Evolutionary conservation across 2,329 filamentous ascomycete species (phyloP).

Genomic region (Aureobasidium sp.): DNA sequence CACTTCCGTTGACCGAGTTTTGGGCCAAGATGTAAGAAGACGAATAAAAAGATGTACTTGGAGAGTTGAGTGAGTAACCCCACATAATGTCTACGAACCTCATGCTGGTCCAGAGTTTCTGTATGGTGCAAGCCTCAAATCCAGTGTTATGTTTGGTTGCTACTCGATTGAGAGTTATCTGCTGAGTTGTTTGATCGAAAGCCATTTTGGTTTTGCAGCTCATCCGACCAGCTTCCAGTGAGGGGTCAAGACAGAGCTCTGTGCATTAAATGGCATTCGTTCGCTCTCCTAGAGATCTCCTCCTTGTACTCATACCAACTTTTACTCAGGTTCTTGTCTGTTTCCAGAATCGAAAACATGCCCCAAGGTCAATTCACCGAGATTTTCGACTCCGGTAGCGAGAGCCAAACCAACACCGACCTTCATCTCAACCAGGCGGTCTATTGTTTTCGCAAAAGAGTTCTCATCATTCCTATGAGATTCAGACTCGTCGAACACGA

Average conservation of each 20-base stretch:
- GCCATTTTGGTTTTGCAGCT: neutral
- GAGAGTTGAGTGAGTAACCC: neutral
- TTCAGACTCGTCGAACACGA: neutral
- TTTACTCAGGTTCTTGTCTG: neutral
- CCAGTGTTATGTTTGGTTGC: neutral
- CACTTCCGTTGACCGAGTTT: neutral
- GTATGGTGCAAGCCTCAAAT: neutral
- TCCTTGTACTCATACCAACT: neutral
- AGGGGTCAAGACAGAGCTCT: neutral
- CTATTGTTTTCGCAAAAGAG: neutral
- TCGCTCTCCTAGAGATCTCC: neutral
- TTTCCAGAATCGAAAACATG: neutral
- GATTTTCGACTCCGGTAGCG: neutral
- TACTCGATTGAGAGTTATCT: neutral
- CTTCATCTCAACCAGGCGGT: neutral
- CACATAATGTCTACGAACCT: neutral
- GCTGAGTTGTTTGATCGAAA: neutral
- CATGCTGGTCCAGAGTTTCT: neutral
- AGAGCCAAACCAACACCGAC: neutral
- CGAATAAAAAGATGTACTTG: neutral
- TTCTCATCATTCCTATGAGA: neutral
- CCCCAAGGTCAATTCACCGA: neutral
- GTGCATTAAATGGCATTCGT: neutral
- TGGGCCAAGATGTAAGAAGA: neutral
- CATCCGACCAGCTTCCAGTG: neutral